These are phyloP conservation scores for Rhizomucor pusillus DNA, from an alignment of 371 early-diverging fungal species.

Conservation along the genomic window DNA sequence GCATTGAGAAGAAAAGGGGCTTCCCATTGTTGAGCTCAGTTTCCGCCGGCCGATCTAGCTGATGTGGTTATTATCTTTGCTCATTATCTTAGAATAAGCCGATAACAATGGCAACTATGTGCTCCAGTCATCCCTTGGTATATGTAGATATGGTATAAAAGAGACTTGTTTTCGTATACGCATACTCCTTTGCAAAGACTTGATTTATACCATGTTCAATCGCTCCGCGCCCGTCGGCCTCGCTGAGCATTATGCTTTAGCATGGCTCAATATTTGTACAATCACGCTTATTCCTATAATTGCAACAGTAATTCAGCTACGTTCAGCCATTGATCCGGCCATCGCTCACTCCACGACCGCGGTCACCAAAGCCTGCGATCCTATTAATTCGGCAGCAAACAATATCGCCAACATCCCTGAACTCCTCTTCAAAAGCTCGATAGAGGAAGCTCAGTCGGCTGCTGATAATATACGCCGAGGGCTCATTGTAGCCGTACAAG, in stretches of 20 bases:
- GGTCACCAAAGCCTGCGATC: not conserved
- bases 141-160: no score
- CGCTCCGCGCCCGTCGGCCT: conserved; percentile 13
- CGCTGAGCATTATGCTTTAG: conserved; percentile 5
- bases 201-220: no score
- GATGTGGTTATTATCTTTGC: no score
- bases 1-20: no score
- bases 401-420: not conserved
- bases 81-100: no score
- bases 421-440: not conserved
- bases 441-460: conserved; percentile 7
- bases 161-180: no score
- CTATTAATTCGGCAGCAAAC: conserved; percentile 5
- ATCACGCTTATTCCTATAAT: conserved; percentile 4
- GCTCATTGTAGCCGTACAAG: conserved; percentile 7
- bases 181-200: no score
- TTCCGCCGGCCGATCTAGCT: no score
- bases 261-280: conserved; percentile 18
- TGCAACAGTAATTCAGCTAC: conserved; percentile 1
- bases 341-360: conserved; percentile 1
- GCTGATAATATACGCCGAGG: conserved; percentile 21
- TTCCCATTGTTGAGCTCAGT: no score
- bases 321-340: not conserved
- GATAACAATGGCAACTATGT: no score
- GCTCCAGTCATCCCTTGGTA: conserved; percentile 4